Conservation (phyloP, 441 rosid genomes). For the Melastoma candidum region DNA sequence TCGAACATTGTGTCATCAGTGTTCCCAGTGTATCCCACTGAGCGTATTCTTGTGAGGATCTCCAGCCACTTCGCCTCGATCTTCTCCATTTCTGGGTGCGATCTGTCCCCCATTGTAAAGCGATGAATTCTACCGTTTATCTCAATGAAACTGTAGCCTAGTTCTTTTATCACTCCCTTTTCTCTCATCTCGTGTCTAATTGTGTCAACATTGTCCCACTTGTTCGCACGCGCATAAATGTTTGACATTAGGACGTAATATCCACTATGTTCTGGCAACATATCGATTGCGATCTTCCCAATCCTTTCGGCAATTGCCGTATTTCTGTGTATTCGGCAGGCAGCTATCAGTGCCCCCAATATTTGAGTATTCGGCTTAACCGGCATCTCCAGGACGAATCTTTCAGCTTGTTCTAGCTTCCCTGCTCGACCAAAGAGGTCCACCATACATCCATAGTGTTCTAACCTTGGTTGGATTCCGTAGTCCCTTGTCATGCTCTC, state of each 20-base stretch:
- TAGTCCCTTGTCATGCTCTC: constrained; percentile 17
- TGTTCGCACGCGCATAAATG: constrained; percentile 13
- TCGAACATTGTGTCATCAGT: constrained; percentile 48
- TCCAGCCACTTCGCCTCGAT: constrained; percentile 50
- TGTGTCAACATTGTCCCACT: constrained; percentile 17
- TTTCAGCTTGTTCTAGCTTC: constrained; percentile 14
- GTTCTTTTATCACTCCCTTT: constrained; percentile 15
- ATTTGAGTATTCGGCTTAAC: constrained; percentile 20
- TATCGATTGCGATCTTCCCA: constrained; percentile 19
- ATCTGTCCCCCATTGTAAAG: constrained; percentile 20
- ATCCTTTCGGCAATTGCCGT: constrained; percentile 19
- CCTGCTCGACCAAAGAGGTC: constrained; percentile 23
- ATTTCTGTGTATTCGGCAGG: constrained; percentile 20
- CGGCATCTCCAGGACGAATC: constrained; percentile 20
- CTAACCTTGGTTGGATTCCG: constrained; percentile 20
- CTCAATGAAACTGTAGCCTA: constrained; percentile 24
- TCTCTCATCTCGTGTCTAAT: constrained; percentile 20
- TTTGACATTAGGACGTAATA: constrained; percentile 16
- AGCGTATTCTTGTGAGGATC: constrained; percentile 33
- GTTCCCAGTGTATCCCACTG: constrained; percentile 43
- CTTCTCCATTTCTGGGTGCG: constrained; percentile 23
- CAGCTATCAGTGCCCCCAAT: constrained; percentile 22
- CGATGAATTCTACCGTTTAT: constrained; percentile 18
- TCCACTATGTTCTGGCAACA: constrained; percentile 20
- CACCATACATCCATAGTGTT: constrained; percentile 23